Conservation (phyloP, 2,329 filamentous ascomycete genomes). For the Sporothrix brasiliensis region DNA sequence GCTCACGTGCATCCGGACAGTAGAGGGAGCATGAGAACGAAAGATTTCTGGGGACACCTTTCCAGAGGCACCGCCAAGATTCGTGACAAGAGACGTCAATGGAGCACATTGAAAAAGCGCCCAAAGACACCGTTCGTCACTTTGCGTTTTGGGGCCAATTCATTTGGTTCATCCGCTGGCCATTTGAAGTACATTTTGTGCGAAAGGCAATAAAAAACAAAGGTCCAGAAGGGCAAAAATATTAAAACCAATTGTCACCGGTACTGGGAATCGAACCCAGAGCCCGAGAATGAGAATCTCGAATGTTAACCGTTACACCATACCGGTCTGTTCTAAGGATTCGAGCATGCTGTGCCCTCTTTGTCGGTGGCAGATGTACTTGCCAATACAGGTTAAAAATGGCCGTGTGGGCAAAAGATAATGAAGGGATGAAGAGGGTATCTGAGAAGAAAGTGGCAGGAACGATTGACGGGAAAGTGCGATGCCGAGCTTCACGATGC, state of each 20-base stretch:
- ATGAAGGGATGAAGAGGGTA: not conserved
- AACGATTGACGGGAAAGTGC: not conserved
- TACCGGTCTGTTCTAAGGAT: slow-evolving; percentile 33
- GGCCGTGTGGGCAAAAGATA: not conserved
- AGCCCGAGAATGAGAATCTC: slow-evolving; percentile 38
- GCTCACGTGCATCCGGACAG: not conserved
- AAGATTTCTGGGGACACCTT: not conserved
- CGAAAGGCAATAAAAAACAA: not conserved
- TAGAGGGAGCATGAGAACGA: too few species aligned
- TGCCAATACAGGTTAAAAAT: not conserved
- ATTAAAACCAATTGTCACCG: slow-evolving; percentile 30
- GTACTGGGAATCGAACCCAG: slow-evolving; percentile 39
- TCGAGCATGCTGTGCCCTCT: not conserved
- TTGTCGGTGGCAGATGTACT: not conserved
- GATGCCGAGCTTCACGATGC: slow-evolving; percentile 3
- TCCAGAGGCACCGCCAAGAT: not conserved
- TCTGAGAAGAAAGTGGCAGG: not conserved
- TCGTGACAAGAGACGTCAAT: not conserved
- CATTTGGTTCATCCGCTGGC: not conserved
- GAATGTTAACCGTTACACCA: slow-evolving; percentile 39
- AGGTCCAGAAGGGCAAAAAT: slow-evolving; percentile 3
- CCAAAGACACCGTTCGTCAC: too few species aligned
- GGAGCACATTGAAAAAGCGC: not conserved
- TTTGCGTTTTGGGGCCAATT: not conserved
- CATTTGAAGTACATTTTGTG: not conserved